These are phyloP conservation scores for Podila epicladia DNA, from an alignment of 192 early-diverging fungal genomes.

Conservation along the genomic window DNA sequence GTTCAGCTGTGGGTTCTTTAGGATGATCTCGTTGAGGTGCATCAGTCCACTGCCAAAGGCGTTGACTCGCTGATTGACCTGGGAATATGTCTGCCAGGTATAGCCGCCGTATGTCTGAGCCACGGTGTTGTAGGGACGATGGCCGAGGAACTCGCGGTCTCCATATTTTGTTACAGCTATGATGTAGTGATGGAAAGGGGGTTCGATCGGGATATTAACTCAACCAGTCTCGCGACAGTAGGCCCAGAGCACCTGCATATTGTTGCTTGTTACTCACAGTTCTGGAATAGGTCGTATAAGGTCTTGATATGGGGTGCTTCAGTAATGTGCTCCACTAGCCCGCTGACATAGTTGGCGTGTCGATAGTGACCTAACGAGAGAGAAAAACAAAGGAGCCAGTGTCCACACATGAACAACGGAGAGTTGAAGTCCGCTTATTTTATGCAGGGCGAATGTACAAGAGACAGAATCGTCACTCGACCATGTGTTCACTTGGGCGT, in stretches of 20 bases:
- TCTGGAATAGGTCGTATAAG: slow-evolving; percentile 58
- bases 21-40: slow-evolving; percentile 62
- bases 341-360: slow-evolving; percentile 43
- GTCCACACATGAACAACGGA: neutral
- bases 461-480: neutral
- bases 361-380: slow-evolving; percentile 55
- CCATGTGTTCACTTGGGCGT: too few species aligned
- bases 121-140: slow-evolving; percentile 65
- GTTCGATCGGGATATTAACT: too few species aligned
- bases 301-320: slow-evolving; percentile 59
- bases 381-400: too few species aligned
- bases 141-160: slow-evolving; percentile 70
- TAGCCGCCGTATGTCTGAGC: slow-evolving; percentile 73
- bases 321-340: slow-evolving; percentile 34
- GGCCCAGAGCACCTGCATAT: too few species aligned
- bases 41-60: slow-evolving; percentile 78
- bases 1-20: slow-evolving; percentile 39
- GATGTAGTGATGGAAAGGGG: too few species aligned
- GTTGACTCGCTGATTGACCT: slow-evolving; percentile 66
- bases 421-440: neutral
- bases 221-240: too few species aligned
- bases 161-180: slow-evolving; percentile 63
- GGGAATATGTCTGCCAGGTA: slow-evolving; percentile 76
- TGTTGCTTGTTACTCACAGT: slow-evolving; percentile 41
- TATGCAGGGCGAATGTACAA: neutral